Evolutionary conservation across 768 basidiomycete genomes (phyloP).

Genomic region (Naganishia onofrii): DNA sequence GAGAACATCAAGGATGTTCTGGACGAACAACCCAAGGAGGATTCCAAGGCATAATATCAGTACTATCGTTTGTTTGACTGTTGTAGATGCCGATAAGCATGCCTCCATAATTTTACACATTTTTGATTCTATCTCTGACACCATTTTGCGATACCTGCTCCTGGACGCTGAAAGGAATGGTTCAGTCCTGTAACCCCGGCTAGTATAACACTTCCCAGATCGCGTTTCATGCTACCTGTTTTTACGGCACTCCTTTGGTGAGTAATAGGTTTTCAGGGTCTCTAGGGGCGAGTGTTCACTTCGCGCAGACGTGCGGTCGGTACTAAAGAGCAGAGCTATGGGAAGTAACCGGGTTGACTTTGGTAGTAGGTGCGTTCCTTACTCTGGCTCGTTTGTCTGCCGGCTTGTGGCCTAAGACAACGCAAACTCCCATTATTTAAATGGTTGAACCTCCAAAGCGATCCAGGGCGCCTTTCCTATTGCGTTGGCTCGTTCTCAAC

Average conservation of each 20-base stretch:
- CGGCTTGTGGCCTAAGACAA: background rate
- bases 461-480: background rate
- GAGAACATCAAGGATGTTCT: constrained; percentile 23
- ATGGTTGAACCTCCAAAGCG: background rate
- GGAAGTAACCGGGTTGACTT: too few species aligned
- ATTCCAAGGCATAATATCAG: constrained; percentile 18
- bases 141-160: background rate
- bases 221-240: background rate
- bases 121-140: background rate
- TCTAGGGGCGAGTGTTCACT: background rate
- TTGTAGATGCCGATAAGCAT: constrained; percentile 18
- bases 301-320: background rate
- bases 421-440: background rate
- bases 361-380: too few species aligned
- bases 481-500: constrained; percentile 16
- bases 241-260: background rate
- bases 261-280: background rate
- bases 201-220: background rate
- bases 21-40: constrained; percentile 1
- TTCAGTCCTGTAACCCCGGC: background rate
- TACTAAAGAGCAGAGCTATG: background rate
- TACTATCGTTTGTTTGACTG: background rate
- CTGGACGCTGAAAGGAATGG: background rate
- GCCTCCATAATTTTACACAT: background rate
- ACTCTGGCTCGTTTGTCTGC: background rate